Base-by-base conservation (phyloP, 2,329 filamentous ascomycete species). In the Penicillium concentricum region DNA sequence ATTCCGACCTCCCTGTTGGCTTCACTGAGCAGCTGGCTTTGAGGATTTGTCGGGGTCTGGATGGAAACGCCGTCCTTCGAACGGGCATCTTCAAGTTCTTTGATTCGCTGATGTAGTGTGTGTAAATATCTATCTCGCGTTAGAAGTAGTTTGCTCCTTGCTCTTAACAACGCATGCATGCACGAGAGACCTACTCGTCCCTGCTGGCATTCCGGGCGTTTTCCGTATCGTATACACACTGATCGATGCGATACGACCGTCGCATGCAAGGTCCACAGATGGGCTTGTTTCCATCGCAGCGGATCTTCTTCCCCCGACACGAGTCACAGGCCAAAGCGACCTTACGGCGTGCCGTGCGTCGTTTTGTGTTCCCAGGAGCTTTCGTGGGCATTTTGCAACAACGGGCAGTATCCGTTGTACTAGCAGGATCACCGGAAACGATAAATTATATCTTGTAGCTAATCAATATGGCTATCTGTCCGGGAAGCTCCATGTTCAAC, bases 21-120 rank as follows among this genome's bases (percentile, higher is more conserved):
- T 10, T 22, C 18, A 42, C 39, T 22, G 18, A 12, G 39, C 18
- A 42, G 39, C 39, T 22, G 39, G 22, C 18, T 22, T 42, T 42
- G 42, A 18, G 42, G 32, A 30, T 30, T 47, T 46, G 34, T 37
- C 41, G 41, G n/a, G 8, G 18, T 46, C 26, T 30, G 18, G 16
- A 32, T 30, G 28, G 26, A 15, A 6, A 22, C 30, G 24, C 41
- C 42, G n/a, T 41, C 41, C 50, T 30, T 53, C 41, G 39, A 46
- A 28, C 41, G 38, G 41, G n/a, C 37, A 15, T 53, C 51, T 45
- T 53, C 51, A 30, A 53, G 51, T 39, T 53, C 51, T 39, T 20
- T 45, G 32, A 53, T 53, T 53, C 51, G 51, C 41, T 46, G 42
- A 20, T 53, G 51, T 15, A 53, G 51, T 20, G 42, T 24, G 28